Evolutionary conservation across 1,139 yeast species (phyloP), one percentile per base, ranked within the genome.

Genomic region (Casaregolazyma lundiana): DNA sequence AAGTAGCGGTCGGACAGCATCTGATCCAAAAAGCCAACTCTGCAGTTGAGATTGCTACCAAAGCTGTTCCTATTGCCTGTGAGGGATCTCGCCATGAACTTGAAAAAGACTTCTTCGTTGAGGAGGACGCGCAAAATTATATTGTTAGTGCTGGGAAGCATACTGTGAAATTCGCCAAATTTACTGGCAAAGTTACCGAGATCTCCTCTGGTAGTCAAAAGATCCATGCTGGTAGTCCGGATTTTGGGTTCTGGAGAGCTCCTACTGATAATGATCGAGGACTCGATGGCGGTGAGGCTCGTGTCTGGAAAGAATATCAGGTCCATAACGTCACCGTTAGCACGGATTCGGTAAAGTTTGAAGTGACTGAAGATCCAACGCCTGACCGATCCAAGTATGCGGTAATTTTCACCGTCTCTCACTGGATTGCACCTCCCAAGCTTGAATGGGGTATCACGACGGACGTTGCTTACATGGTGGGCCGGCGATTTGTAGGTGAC

Each of bases 201-300:
- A 45, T 58, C 42, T 26, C 38, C 19, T 55, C 52, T 17, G 45
- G 50, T 36, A 53, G 53, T 16, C 41, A 43, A 13, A 36, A 43
- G 15, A 44, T 49, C 22, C 36, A 50, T 9, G 38, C 49, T 17
- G 42, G 38, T 1, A 56, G 52, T 1, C 58, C 49, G 3, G 22
- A 39, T 4, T 41, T 54, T 24, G 56, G 56, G 13, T 49, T 65
- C 49, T 67, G 66, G 67, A 54, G 70, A 45, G 64, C 70, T 5
- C 63, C 64, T 16, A 65, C 61, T 19, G 67, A 65, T 49, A 66
- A 66, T 44, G 47, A 44, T 18, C 16, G 13, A 7, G 19, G 18
- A 15, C 47, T 55, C 5, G 45, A 38, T 6, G 48, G 53, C 2
- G 40, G 51, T 4, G 50, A 49, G 19, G 20, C 19, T 6, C 42